Conservation (phyloP, 1,284 basidiomycete species). For the Heimioporus punctisporus region DNA sequence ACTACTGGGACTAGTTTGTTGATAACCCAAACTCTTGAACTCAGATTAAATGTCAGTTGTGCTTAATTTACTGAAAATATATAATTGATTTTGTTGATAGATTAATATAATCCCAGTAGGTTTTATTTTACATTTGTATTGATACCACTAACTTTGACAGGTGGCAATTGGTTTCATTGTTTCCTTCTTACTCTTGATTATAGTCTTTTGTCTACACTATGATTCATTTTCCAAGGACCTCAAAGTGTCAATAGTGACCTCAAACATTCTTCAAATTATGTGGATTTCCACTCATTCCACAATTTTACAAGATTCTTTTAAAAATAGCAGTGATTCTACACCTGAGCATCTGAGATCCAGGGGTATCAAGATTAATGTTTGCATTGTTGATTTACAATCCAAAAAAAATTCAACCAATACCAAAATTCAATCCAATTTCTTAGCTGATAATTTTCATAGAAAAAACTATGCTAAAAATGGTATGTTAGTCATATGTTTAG, state of each 20-base stretch:
- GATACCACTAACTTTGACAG: not conserved
- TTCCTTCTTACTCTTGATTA: slow-evolving; percentile 1
- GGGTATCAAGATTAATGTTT: slow-evolving; percentile 2
- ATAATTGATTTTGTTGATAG: not conserved
- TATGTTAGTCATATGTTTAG: too few species aligned
- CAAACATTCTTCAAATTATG: not conserved
- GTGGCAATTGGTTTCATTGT: slow-evolving; percentile 2
- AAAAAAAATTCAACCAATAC: too few species aligned
- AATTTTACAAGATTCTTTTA: not conserved
- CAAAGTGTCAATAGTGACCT: not conserved
- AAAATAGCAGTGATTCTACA: not conserved
- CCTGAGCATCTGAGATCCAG: not conserved
- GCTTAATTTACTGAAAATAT: not conserved
- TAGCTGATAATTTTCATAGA: too few species aligned
- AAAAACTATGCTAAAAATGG: too few species aligned
- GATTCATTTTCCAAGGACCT: too few species aligned
- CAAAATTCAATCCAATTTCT: too few species aligned
- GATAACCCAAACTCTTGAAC: not conserved
- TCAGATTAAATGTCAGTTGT: slow-evolving; percentile 14
- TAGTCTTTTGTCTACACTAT: not conserved
- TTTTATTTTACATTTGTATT: not conserved
- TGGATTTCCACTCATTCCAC: not conserved
- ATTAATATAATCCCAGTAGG: not conserved
- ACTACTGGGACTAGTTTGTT: not conserved
- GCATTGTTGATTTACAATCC: not conserved